phyloP scores from a whole-genome alignment of 2,329 filamentous ascomycete genomes.

The Colletotrichum spinosum region DNA sequence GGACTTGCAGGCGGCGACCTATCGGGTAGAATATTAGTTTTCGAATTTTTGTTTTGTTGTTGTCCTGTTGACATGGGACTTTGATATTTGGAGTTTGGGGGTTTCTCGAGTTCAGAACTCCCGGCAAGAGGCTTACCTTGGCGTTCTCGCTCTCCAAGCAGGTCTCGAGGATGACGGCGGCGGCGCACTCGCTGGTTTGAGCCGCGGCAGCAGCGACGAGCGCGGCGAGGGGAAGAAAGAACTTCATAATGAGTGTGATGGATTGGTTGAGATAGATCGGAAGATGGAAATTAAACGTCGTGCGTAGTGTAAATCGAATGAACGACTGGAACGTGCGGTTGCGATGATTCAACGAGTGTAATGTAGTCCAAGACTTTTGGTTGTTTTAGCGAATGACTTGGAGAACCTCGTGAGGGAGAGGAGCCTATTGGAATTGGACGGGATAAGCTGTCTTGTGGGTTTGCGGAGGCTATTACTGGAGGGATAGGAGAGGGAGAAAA shows the following conservation, averaged over 20 bases:
- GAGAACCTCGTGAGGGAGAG: conserved; percentile 18
- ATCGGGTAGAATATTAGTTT: background rate
- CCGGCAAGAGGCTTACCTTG: conserved; percentile 44
- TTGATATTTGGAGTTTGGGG: background rate
- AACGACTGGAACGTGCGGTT: conserved; percentile 3
- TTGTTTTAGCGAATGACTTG: conserved; percentile 31
- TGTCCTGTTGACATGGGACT: background rate
- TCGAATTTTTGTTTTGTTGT: background rate
- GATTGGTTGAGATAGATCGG: background rate
- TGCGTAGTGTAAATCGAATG: background rate
- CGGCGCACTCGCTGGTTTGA: conserved; percentile 50
- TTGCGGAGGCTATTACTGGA: conserved; percentile 34
- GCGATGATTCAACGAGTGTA: conserved; percentile 28
- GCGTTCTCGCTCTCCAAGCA: conserved; percentile 55
- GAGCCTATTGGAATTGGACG: conserved; percentile 18
- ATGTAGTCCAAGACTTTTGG: conserved; percentile 17
- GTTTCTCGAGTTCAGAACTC: too few species aligned
- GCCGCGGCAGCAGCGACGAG: conserved; percentile 44
- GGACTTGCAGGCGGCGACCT: conserved; percentile 51
- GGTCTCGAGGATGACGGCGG: conserved; percentile 59
- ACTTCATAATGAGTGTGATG: conserved; percentile 56
- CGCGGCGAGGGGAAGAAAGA: conserved; percentile 54
- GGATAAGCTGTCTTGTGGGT: conserved; percentile 33
- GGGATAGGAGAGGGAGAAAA: conserved; percentile 15
- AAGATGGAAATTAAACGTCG: conserved; percentile 13